Percentiles rank a stretch among this genome's conserved stretches.
Conservation (phyloP, 2,329 filamentous ascomycete species). For the Neodidymelliopsis sp. region DNA sequence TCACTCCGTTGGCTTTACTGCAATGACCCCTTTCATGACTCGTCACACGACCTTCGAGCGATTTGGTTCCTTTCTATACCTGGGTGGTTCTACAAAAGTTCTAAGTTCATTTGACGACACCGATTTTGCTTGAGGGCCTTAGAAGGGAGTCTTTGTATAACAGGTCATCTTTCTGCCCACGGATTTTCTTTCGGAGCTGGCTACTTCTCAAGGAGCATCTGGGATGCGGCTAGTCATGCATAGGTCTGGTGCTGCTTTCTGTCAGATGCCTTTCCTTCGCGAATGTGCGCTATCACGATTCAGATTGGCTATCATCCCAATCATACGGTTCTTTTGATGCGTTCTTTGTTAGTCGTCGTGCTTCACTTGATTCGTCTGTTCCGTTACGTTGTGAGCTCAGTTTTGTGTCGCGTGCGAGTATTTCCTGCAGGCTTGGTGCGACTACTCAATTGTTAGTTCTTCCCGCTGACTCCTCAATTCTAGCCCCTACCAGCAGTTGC, state of each 20-base stretch:
- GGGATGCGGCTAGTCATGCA: constrained; percentile 48
- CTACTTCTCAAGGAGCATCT: constrained; percentile 37
- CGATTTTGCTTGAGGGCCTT: constrained; percentile 46
- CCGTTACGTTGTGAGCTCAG: constrained; percentile 7
- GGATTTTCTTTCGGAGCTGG: constrained; percentile 42
- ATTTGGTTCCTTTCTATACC: constrained; percentile 48
- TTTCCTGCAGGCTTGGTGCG: neutral
- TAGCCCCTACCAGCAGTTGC: constrained; percentile 20
- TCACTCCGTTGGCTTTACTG: constrained; percentile 45
- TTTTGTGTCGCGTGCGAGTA: constrained; percentile 16
- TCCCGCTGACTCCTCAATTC: neutral
- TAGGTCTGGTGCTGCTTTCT: constrained; percentile 42
- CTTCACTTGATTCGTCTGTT: constrained; percentile 32
- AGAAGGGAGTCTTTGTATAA: constrained; percentile 49
- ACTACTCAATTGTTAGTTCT: neutral
- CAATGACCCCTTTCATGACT: constrained; percentile 48
- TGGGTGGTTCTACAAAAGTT: constrained; percentile 51
- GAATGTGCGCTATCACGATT: constrained; percentile 37
- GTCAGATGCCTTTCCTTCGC: constrained; percentile 39
- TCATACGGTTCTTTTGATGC: constrained; percentile 42
- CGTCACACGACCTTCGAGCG: constrained; percentile 48
- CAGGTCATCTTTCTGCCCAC: constrained; percentile 44
- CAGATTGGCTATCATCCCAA: constrained; percentile 50
- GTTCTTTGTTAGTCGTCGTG: constrained; percentile 36
- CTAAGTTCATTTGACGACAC: constrained; percentile 47